Evolutionary conservation across 768 basidiomycete species (phyloP).

Genomic region (Rhodotorula toruloides): DNA sequence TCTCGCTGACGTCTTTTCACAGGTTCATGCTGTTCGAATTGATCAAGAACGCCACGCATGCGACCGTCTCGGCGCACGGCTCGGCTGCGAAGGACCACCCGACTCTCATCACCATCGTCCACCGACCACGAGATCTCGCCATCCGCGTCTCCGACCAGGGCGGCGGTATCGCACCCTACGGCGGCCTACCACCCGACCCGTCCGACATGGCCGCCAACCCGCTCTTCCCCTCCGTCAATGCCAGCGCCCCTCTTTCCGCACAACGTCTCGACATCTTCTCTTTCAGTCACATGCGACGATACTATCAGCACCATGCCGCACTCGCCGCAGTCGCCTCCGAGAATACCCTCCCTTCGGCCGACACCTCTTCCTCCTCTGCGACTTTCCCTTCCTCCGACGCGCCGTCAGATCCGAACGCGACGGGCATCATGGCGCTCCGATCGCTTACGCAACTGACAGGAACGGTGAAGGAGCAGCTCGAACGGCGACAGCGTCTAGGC

Average conservation of each 20-base stretch:
- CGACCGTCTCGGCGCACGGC: conserved; percentile 50
- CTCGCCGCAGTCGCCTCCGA: neutral
- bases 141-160: conserved; percentile 87
- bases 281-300: conserved; percentile 61
- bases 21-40: conserved; percentile 78
- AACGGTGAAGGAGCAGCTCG: conserved; percentile 74
- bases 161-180: conserved; percentile 53
- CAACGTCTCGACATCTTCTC: conserved; percentile 66
- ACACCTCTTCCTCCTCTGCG: neutral
- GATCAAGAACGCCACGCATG: conserved; percentile 60
- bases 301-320: conserved; percentile 30
- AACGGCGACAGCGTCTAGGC: conserved; percentile 22
- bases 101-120: conserved; percentile 69
- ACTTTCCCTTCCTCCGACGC: conserved; percentile 51
- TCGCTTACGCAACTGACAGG: conserved; percentile 57
- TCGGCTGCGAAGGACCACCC: conserved; percentile 49
- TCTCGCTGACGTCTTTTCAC: conserved; percentile 46
- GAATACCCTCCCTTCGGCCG: neutral
- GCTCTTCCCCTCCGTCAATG: neutral
- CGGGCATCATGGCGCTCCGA: conserved; percentile 57
- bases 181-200: conserved; percentile 56
- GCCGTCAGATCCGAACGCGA: conserved; percentile 55
- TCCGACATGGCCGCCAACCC: conserved; percentile 13
- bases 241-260: conserved; percentile 24
- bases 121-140: conserved; percentile 65